Evolutionary conservation across 441 rosid genomes (phyloP).

Genomic region (Eutrema salsugineum): DNA sequence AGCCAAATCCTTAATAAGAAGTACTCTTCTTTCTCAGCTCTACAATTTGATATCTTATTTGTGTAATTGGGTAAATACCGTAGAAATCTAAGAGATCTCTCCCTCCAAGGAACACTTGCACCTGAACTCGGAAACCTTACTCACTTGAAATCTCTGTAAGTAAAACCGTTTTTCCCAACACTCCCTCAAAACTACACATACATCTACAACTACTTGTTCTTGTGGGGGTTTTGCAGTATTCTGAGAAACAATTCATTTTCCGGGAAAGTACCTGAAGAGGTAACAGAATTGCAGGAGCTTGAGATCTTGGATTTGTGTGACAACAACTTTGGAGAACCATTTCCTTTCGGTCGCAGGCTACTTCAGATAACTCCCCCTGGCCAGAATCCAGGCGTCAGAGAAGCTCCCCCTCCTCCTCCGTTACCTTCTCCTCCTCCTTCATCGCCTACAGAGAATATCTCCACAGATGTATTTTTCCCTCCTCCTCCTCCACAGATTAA

Average conservation of each 20-base stretch:
- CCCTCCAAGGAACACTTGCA: slow-evolving; percentile 65
- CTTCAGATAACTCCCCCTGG: slow-evolving; percentile 16
- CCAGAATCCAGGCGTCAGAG: not conserved
- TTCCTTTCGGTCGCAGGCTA: slow-evolving; percentile 39
- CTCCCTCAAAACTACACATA: not conserved
- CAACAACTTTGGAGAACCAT: slow-evolving; percentile 69
- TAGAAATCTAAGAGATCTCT: slow-evolving; percentile 57
- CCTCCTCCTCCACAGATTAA: not conserved
- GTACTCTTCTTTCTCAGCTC: not conserved
- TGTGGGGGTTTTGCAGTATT: slow-evolving; percentile 40
- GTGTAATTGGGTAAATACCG: not conserved
- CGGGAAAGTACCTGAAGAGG: slow-evolving; percentile 72
- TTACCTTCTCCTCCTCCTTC: not conserved
- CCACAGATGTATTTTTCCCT: not conserved
- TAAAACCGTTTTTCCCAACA: not conserved
- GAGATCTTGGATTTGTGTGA: slow-evolving; percentile 81
- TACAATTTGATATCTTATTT: not conserved
- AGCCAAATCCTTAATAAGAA: not conserved
- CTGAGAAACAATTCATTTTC: slow-evolving; percentile 83
- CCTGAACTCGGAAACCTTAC: slow-evolving; percentile 65
- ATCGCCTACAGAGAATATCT: not conserved
- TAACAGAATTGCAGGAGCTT: slow-evolving; percentile 64
- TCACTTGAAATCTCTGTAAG: slow-evolving; percentile 73
- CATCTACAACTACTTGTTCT: not conserved
- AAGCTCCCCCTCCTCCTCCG: slow-evolving; percentile 3